A percentile compares a stretch with the other conserved stretches of the same genome.
phyloP scores from a whole-genome alignment of 768 basidiomycete genomes.

The Pleurotus tuber-regium region DNA sequence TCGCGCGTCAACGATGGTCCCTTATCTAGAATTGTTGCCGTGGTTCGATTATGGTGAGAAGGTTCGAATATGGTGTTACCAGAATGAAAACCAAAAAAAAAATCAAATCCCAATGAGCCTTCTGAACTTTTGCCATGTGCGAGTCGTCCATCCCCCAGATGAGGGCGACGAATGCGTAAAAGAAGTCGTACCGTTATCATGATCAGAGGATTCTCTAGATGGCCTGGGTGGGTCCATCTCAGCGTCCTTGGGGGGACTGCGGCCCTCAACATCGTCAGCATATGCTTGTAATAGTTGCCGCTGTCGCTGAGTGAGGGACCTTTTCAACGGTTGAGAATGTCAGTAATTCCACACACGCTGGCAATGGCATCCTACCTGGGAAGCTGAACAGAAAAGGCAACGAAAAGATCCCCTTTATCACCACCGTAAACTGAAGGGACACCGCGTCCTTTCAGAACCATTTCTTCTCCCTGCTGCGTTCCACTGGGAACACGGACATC shows the following conservation, averaged over 20 bases:
- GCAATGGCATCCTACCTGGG: constrained; percentile 67
- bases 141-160: constrained; percentile 67
- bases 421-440: constrained; percentile 59
- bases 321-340: constrained; percentile 31
- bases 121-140: constrained; percentile 65
- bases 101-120: constrained; percentile 69
- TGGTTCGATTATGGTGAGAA: constrained; percentile 18
- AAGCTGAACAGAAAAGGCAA: constrained; percentile 83
- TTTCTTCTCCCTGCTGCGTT: constrained; percentile 96
- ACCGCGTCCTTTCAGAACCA: constrained; percentile 88
- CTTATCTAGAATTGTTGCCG: constrained; percentile 21
- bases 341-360: neutral
- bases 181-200: constrained; percentile 75
- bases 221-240: neutral
- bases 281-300: constrained; percentile 85
- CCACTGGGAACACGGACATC: constrained; percentile 90
- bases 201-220: constrained; percentile 11
- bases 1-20: constrained; percentile 19
- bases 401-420: constrained; percentile 81
- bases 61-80: constrained; percentile 21
- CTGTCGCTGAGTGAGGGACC: constrained; percentile 81
- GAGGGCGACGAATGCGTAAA: constrained; percentile 57
- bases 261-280: constrained; percentile 91
- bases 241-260: constrained; percentile 17
- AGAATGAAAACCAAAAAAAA: constrained; percentile 40